A percentile compares a stretch with the other conserved stretches of the same genome.
These are phyloP conservation scores for Hanseniaspora vineae DNA, from an alignment of 805 yeast species.

Conservation along the genomic window DNA sequence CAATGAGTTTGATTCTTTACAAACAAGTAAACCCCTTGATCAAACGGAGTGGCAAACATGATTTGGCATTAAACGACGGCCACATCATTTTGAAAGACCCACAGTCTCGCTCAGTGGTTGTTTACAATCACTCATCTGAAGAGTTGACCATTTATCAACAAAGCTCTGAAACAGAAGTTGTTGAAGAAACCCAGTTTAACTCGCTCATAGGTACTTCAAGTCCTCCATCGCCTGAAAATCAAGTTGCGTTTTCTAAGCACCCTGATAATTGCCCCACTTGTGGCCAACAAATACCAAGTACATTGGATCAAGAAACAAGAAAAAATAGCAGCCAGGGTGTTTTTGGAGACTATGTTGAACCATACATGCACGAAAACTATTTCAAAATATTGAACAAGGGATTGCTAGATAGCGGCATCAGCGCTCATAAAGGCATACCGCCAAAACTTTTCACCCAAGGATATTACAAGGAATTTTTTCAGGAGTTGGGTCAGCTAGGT, in stretches of 20 bases:
- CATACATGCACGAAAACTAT: slow-evolving; percentile 6
- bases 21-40: not conserved
- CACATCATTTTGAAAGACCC: slow-evolving; percentile 20
- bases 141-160: slow-evolving; percentile 15
- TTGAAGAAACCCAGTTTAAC: no score
- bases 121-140: slow-evolving; percentile 17
- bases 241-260: not conserved
- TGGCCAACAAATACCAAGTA: not conserved
- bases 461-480: slow-evolving; percentile 63
- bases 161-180: not conserved
- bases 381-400: slow-evolving; percentile 6
- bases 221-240: not conserved
- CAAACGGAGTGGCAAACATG: not conserved
- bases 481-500: slow-evolving; percentile 48
- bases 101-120: slow-evolving; percentile 17
- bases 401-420: not conserved
- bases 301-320: no score
- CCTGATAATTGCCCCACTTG: not conserved
- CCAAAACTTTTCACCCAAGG: slow-evolving; percentile 64
- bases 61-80: slow-evolving; percentile 9
- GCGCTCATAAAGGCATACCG: slow-evolving; percentile 24
- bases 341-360: not conserved
- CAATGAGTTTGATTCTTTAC: not conserved
- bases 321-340: no score
- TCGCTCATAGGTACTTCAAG: not conserved